Conservation (phyloP, 2,329 filamentous ascomycete species). For the Aspergillus candidus region DNA sequence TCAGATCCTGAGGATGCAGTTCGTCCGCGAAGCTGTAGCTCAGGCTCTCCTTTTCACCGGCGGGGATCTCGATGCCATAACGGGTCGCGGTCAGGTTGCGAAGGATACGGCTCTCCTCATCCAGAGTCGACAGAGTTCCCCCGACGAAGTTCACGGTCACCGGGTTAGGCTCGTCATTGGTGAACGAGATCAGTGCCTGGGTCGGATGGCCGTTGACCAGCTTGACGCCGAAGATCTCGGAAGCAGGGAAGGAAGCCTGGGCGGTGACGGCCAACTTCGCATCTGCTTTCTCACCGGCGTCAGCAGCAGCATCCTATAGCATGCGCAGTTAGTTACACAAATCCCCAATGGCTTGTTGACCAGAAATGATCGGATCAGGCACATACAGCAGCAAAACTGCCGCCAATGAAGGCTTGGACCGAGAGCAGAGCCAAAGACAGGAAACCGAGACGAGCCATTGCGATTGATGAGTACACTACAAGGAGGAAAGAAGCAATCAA, state of each 20-base stretch:
- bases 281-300: slow-evolving; percentile 60
- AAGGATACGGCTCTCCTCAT: slow-evolving; percentile 55
- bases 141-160: slow-evolving; percentile 71
- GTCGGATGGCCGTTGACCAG: slow-evolving; percentile 88
- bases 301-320: slow-evolving; percentile 49
- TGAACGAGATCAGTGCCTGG: slow-evolving; percentile 72
- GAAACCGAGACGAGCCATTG: slow-evolving; percentile 69
- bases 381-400: slow-evolving; percentile 58
- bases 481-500: slow-evolving; percentile 6
- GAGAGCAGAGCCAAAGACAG: slow-evolving; percentile 67
- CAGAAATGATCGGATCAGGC: slow-evolving; percentile 5
- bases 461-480: slow-evolving; percentile 18
- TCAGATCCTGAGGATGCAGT: slow-evolving; percentile 85
- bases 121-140: slow-evolving; percentile 62
- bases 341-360: slow-evolving; percentile 19
- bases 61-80: slow-evolving; percentile 67
- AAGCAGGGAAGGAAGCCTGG: slow-evolving; percentile 55
- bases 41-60: slow-evolving; percentile 68
- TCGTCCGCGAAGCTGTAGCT: slow-evolving; percentile 84
- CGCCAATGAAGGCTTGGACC: slow-evolving; percentile 59
- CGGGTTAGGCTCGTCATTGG: slow-evolving; percentile 72
- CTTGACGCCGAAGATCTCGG: slow-evolving; percentile 89
- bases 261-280: slow-evolving; percentile 52
- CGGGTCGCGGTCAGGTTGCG: slow-evolving; percentile 77
- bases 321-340: slow-evolving; percentile 5